These are phyloP conservation scores for Astrocystis sublimbata DNA, from an alignment of 495 filamentous ascomycete species.

Conservation along the genomic window DNA sequence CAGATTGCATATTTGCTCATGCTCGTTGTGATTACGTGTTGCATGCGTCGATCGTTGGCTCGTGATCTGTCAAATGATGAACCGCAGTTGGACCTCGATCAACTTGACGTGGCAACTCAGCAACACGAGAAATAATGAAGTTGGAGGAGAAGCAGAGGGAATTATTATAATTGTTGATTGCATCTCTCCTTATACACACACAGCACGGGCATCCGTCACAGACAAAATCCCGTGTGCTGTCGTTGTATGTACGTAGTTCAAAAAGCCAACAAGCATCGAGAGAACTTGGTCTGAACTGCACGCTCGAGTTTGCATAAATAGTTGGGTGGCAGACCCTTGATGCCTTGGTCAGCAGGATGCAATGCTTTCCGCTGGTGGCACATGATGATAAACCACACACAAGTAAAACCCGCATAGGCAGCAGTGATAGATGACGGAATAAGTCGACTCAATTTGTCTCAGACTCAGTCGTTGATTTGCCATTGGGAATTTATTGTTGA, in stretches of 20 bases:
- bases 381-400: neutral
- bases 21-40: slow-evolving; percentile 14
- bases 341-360: too few species aligned
- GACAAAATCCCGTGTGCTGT: too few species aligned
- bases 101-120: neutral
- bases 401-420: neutral
- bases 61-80: neutral
- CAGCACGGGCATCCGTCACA: too few species aligned
- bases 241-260: too few species aligned
- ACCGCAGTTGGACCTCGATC: neutral
- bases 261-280: too few species aligned
- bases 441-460: neutral
- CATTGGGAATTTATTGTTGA: neutral
- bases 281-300: too few species aligned
- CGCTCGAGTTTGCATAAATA: too few species aligned
- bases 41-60: neutral
- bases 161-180: too few species aligned
- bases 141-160: too few species aligned
- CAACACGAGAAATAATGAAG: neutral
- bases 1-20: neutral
- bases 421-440: neutral
- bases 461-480: neutral
- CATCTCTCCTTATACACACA: too few species aligned
- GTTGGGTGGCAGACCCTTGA: too few species aligned
- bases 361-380: too few species aligned